Percentiles rank a stretch among this genome's conserved stretches.
Conservation (phyloP, 768 basidiomycete genomes). For the Gloeostereum incarnatum region DNA sequence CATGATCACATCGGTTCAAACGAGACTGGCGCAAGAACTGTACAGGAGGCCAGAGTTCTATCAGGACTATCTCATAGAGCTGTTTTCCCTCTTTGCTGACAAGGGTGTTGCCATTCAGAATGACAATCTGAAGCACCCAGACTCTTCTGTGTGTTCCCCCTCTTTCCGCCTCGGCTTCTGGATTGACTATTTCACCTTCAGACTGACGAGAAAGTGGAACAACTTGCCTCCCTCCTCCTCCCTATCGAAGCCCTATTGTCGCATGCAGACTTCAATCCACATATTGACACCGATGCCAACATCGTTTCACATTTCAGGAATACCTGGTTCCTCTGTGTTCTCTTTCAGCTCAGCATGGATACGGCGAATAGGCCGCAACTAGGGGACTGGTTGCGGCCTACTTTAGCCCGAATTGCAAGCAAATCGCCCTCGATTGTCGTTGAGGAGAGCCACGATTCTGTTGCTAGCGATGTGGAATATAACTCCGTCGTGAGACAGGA, state of each 20-base stretch:
- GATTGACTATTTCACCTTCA: conserved; percentile 17
- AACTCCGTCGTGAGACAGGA: conserved; percentile 86
- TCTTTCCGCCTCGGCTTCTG: conserved; percentile 1
- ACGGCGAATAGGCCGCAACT: conserved; percentile 48
- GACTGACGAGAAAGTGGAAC: conserved; percentile 80
- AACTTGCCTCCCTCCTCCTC: conserved; percentile 79
- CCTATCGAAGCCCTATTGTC: conserved; percentile 84
- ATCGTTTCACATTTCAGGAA: conserved; percentile 78
- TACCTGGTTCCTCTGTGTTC: conserved; percentile 87
- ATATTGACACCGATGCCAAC: conserved; percentile 41
- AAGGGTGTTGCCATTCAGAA: conserved; percentile 91
- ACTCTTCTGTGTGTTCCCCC: conserved; percentile 44
- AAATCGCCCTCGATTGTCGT: conserved; percentile 83
- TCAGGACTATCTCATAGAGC: conserved; percentile 72
- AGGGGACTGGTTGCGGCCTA: conserved; percentile 73
- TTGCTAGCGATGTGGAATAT: conserved; percentile 86
- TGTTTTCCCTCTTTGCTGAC: conserved; percentile 80
- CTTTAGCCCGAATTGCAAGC: conserved; percentile 68
- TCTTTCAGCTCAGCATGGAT: conserved; percentile 69
- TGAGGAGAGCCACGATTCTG: conserved; percentile 74
- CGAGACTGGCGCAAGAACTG: conserved; percentile 76
- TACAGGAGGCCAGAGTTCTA: conserved; percentile 68
- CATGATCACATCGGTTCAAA: conserved; percentile 90
- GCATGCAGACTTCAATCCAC: conserved; percentile 60
- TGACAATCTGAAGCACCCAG: conserved; percentile 53